These are phyloP conservation scores for Saxophila tyrrhenica DNA, from an alignment of 495 filamentous ascomycete genomes.

Conservation along the genomic window DNA sequence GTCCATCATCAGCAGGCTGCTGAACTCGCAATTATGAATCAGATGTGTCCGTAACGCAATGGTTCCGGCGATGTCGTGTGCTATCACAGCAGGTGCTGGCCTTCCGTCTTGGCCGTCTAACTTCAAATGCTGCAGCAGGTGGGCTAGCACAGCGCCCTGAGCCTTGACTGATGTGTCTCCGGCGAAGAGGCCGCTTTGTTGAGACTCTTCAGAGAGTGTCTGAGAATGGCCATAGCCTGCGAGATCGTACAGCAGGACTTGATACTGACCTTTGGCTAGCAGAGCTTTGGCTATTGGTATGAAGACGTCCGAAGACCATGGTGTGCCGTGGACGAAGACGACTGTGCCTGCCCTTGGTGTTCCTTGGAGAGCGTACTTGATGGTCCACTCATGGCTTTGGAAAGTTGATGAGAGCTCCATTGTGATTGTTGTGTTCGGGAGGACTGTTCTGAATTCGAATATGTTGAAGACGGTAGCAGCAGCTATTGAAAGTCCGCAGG, in stretches of 20 bases:
- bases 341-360: background rate
- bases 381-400: background rate
- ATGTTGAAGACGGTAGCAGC: too few relatives aligned
- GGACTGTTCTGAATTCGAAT: too few relatives aligned
- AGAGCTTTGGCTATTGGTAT: slow-evolving; percentile 5
- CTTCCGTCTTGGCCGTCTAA: slow-evolving; percentile 6
- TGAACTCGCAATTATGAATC: slow-evolving; percentile 5
- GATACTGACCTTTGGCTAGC: background rate
- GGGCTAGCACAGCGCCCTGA: slow-evolving; percentile 2
- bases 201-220: background rate
- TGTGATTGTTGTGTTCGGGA: background rate
- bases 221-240: slow-evolving; percentile 13
- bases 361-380: slow-evolving; percentile 1
- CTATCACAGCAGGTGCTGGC: slow-evolving; percentile 4
- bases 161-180: slow-evolving; percentile 10
- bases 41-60: slow-evolving; percentile 11
- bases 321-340: slow-evolving; percentile 14
- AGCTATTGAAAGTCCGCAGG: background rate
- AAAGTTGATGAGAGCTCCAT: background rate
- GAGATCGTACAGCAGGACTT: slow-evolving; percentile 9
- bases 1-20: slow-evolving; percentile 3
- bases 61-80: slow-evolving; percentile 13
- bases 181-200: background rate
- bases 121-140: slow-evolving; percentile 4
- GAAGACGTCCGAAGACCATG: slow-evolving; percentile 13